These are phyloP conservation scores for Chalara sp. DNA, from an alignment of 2,329 filamentous ascomycete genomes.

Conservation along the genomic window DNA sequence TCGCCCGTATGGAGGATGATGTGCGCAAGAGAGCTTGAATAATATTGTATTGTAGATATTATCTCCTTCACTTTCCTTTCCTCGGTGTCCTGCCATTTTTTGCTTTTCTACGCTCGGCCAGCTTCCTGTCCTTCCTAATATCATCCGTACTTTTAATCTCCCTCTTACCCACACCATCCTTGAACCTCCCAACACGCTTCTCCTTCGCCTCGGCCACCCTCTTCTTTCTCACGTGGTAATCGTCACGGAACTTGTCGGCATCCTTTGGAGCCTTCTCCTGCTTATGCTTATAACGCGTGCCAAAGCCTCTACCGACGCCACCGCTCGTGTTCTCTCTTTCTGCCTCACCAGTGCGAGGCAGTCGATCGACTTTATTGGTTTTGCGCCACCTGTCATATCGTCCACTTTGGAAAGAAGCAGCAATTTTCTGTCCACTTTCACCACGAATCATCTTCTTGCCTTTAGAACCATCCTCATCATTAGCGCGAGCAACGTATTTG, in stretches of 20 bases:
- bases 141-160: slow-evolving; percentile 81
- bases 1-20: too few relatives aligned
- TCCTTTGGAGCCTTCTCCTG: slow-evolving; percentile 84
- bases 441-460: slow-evolving; percentile 68
- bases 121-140: slow-evolving; percentile 73
- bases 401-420: slow-evolving; percentile 85
- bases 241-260: slow-evolving; percentile 85
- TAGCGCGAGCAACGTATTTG: slow-evolving; percentile 86
- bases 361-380: slow-evolving; percentile 69
- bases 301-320: slow-evolving; percentile 31
- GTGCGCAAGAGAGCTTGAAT: background rate
- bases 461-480: slow-evolving; percentile 90
- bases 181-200: slow-evolving; percentile 69
- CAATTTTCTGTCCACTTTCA: slow-evolving; percentile 93
- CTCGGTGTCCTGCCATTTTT: slow-evolving; percentile 83
- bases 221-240: slow-evolving; percentile 88
- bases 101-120: slow-evolving; percentile 68
- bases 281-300: slow-evolving; percentile 74
- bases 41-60: background rate
- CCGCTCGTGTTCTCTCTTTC: slow-evolving; percentile 46
- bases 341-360: slow-evolving; percentile 77
- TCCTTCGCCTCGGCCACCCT: slow-evolving; percentile 81
- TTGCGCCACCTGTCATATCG: slow-evolving; percentile 91
- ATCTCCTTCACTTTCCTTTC: slow-evolving; percentile 35
- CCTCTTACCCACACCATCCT: slow-evolving; percentile 63